Evolutionary conservation across 352 stramenopile genomes (phyloP), one percentile per base, ranked within the genome.

Genomic region (Phytophthora cactorum): DNA sequence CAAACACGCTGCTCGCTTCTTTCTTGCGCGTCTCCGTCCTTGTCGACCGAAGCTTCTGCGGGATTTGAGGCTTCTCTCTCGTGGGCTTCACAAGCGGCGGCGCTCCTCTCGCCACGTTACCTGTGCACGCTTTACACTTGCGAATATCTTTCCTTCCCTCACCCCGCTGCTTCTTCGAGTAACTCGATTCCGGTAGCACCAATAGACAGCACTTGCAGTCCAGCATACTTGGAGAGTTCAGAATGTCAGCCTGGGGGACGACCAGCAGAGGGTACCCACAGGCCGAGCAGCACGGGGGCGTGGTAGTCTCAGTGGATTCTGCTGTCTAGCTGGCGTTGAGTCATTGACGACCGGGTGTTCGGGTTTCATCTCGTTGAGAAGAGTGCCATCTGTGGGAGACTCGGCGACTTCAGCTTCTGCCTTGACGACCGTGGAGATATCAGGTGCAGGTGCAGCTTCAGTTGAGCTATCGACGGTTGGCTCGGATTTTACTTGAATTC

Each of bases 71-170:
- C 29, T 65, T 65, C 29, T 53, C 32, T 15, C 54, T 53, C 25
- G 45, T 73, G 4, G 52, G 52, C 15, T 29, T 55, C 5, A 65
- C 44, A 5, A 55, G 29, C 15, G 43, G 55, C 4, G 22, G 2
- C 4, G 36, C n/a, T 4, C 39, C 59, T 46, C 46, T 31, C 1
- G 32, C 34, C 28, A 49, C 47, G 25, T 75, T 64, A 8, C 62
- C 68, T 3, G 68, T 75, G 36, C 68, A 75, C 29, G 56, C 44
- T 43, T 65, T 60, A 46, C 68, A 75, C 41, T 72, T 72, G 22
- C 52, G 63, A 45, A 38, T n/a, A 4, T 58, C 49, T 32, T 59
- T 59, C 14, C 55, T 29, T 3, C 2, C 25, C 27, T 69, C 43
- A 22, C 31, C 47, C 2, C 52, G 58, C 39, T 70, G 59, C 1